These are phyloP conservation scores for Pestalotiopsis sp. DNA, from an alignment of 2,329 filamentous ascomycete species.

Conservation along the genomic window DNA sequence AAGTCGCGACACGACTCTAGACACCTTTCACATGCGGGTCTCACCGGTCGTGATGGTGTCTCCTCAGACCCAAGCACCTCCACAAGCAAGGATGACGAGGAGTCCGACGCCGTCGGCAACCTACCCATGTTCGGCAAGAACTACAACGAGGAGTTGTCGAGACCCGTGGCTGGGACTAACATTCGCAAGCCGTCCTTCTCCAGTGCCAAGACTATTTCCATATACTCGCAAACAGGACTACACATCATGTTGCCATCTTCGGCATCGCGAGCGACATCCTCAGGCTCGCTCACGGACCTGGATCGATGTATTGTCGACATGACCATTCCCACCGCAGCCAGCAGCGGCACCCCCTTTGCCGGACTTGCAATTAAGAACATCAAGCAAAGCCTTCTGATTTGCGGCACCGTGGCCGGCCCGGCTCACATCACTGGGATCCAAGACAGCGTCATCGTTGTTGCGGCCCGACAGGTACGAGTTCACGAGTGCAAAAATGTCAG, in stretches of 20 bases:
- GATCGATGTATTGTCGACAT: slow-evolving; percentile 78
- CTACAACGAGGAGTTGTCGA: slow-evolving; percentile 61
- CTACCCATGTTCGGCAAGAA: slow-evolving; percentile 38
- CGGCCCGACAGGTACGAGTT: slow-evolving; percentile 87
- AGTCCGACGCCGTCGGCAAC: slow-evolving; percentile 40
- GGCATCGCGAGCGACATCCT: slow-evolving; percentile 71
- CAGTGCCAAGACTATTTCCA: slow-evolving; percentile 60
- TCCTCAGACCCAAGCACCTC: background rate
- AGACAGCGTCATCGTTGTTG: slow-evolving; percentile 76
- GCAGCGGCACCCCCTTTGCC: slow-evolving; percentile 65
- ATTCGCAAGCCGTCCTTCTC: slow-evolving; percentile 68
- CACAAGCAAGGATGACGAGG: slow-evolving; percentile 17
- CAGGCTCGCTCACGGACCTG: slow-evolving; percentile 73
- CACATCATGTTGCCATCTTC: slow-evolving; percentile 79
- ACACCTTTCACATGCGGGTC: background rate
- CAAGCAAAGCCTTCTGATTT: slow-evolving; percentile 71
- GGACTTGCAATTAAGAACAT: slow-evolving; percentile 71
- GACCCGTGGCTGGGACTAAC: slow-evolving; percentile 26
- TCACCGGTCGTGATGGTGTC: background rate
- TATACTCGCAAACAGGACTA: slow-evolving; percentile 67
- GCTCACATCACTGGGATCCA: slow-evolving; percentile 79
- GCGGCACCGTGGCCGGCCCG: slow-evolving; percentile 77
- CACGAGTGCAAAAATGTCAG: slow-evolving; percentile 83
- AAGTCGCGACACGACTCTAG: background rate
- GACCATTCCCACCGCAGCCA: slow-evolving; percentile 63